Base-by-base conservation (phyloP, 2,329 filamentous ascomycete genomes). In the Plenodomus lindquistii region DNA sequence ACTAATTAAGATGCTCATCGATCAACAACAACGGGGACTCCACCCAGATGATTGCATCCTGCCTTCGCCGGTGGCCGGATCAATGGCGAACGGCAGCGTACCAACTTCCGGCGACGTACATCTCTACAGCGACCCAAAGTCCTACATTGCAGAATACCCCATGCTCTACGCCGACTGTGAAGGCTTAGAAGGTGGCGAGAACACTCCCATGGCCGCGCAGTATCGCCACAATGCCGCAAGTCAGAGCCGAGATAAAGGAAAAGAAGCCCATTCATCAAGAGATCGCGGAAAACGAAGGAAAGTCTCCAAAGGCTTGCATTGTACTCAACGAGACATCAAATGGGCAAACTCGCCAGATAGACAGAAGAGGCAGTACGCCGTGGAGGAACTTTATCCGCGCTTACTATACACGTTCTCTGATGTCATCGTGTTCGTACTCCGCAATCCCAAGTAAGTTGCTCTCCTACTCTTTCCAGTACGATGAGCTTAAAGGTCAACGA, bases 91-190 rank as follows among this genome's bases (percentile, higher is more conserved):
- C 27, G 46, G 19, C 45, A 51, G 36, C 29, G 45, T 36, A 18
- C 57, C 57, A 8, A 61, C 60, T 1, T 63, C 60, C 10, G 57
- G 37, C 13, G 53, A 63, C 36, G 60, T 63, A 34, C 60, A 82
- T 59, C 65, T 82, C 3, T 82, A 82, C 49, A 67, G 71, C 1
- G 79, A 82, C 50, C 79, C 79, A 2, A 60, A 67, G 0, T 77
- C 74, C 2, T 65, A 72, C 20, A 54, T 62, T 13, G 66, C 68
- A 10, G 65, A 67, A 4, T 55, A 69, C 7, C 79, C 79, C 0
- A 67, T 81, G 17, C 66, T 82, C 3, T 76, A 75, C 42, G 78
- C 79, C 18, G 79, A 82, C 51, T 81, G 78, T 50, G 79, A 82
- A 66, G 79, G 79, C 0, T 70, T 81, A 8, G 72, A 77, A 17